phyloP scores from a whole-genome alignment of 352 stramenopile genomes.

The Pythium graminicola region DNA sequence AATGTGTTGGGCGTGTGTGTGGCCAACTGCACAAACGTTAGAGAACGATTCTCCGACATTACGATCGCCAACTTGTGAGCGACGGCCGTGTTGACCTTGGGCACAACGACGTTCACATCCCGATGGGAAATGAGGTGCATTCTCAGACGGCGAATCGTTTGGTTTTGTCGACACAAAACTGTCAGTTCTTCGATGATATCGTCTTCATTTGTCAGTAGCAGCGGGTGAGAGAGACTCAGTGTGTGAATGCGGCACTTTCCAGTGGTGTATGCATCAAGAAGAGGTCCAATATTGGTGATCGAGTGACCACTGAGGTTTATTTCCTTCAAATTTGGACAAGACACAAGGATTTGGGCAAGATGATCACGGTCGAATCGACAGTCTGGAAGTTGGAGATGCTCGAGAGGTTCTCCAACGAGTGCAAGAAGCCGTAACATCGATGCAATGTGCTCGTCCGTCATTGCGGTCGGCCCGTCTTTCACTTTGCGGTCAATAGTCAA shows the following conservation, averaged over 20 bases:
- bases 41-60: neutral
- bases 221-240: conserved; percentile 1
- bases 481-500: neutral
- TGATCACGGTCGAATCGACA: neutral
- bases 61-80: neutral
- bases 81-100: neutral
- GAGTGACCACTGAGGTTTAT: conserved; percentile 9
- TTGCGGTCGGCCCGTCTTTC: neutral
- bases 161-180: neutral
- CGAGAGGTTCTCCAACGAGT: conserved; percentile 3
- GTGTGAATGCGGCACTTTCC: conserved; percentile 2
- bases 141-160: neutral
- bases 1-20: neutral
- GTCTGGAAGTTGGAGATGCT: neutral
- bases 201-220: neutral
- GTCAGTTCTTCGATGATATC: neutral
- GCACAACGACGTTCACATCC: neutral
- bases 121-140: neutral
- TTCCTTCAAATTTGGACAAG: conserved; percentile 6
- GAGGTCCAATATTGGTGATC: neutral
- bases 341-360: conserved; percentile 4
- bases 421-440: neutral
- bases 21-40: conserved; percentile 1
- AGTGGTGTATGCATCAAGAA: conserved; percentile 1
- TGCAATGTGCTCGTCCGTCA: neutral